Evolutionary conservation across 768 basidiomycete genomes (phyloP).

Genomic region (Pleurotus eryngii): DNA sequence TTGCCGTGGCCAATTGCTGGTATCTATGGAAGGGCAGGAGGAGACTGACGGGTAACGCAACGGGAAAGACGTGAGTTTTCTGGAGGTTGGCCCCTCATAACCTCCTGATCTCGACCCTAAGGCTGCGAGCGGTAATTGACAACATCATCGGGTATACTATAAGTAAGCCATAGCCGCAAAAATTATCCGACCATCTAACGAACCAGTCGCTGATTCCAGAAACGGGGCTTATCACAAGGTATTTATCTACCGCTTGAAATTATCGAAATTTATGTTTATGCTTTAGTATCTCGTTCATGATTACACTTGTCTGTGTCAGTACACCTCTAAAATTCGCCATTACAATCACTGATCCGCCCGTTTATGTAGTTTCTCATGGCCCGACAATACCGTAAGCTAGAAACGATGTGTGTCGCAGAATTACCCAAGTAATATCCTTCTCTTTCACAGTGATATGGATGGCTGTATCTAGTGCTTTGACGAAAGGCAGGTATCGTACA

Average conservation of each 20-base stretch:
- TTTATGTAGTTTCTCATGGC: background rate
- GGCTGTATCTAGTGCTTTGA: constrained; percentile 3
- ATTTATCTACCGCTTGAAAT: background rate
- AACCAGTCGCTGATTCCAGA: background rate
- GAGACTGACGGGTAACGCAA: background rate
- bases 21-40: background rate
- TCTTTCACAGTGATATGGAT: background rate
- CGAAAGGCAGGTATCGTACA: background rate
- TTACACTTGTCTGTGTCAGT: constrained; percentile 5
- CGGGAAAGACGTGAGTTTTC: background rate
- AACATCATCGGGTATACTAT: background rate
- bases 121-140: background rate
- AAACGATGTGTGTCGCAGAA: background rate
- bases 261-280: background rate
- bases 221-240: constrained; percentile 5
- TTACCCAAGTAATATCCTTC: background rate
- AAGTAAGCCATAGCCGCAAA: background rate
- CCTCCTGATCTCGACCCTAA: background rate
- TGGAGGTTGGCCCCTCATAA: background rate
- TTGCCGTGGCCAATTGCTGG: background rate
- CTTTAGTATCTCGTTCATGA: background rate
- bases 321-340: background rate
- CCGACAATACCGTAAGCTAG: background rate
- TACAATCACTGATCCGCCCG: too few species aligned
- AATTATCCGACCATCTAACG: background rate